Percentiles rank a stretch among this genome's conserved stretches.
phyloP scores from a whole-genome alignment of 1,284 basidiomycete genomes.

The Ganoderma resinaceum region DNA sequence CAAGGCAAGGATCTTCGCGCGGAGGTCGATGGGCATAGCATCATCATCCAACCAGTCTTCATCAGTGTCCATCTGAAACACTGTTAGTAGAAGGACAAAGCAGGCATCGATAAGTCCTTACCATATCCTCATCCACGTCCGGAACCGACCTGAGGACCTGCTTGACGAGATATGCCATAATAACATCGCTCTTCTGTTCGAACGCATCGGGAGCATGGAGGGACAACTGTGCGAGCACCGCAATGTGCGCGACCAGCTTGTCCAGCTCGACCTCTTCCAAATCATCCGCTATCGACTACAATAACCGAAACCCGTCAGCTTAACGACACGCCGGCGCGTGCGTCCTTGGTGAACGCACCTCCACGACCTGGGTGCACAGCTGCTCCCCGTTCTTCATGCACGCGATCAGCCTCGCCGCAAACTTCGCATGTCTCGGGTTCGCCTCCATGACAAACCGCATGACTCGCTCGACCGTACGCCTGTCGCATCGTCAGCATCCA shows the following conservation, averaged over 20 bases:
- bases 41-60: conserved; percentile 82
- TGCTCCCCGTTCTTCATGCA: conserved; percentile 61
- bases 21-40: conserved; percentile 59
- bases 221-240: conserved; percentile 80
- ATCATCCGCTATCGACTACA: conserved; percentile 62
- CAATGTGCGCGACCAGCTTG: conserved; percentile 69
- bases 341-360: conserved; percentile 54
- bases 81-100: background rate
- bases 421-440: conserved; percentile 82
- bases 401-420: conserved; percentile 83
- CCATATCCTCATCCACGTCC: conserved; percentile 38
- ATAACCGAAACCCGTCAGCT: background rate
- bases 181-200: conserved; percentile 77
- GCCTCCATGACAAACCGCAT: conserved; percentile 66
- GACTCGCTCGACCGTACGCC: conserved; percentile 74
- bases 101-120: background rate
- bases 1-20: conserved; percentile 77
- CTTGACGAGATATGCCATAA: conserved; percentile 78
- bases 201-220: conserved; percentile 75
- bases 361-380: conserved; percentile 61
- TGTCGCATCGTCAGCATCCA: conserved; percentile 33
- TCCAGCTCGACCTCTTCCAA: conserved; percentile 61
- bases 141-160: conserved; percentile 70
- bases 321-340: background rate
- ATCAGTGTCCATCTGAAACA: conserved; percentile 55